Conservation (phyloP, 805 yeast genomes). For the Metschnikowia chrysomelidarum region DNA sequence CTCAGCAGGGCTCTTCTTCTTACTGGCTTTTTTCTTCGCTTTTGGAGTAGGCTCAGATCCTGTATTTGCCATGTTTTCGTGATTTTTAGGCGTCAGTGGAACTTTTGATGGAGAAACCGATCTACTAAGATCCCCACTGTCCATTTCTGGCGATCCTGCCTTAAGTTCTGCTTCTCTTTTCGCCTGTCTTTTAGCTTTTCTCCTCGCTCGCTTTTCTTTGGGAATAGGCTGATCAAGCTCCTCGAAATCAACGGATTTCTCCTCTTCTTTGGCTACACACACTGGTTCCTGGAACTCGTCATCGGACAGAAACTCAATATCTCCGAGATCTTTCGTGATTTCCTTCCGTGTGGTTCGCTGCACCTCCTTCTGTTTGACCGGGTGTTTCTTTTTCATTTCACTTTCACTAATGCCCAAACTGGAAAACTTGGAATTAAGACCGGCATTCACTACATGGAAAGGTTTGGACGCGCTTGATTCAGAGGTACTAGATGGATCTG, state of each 20-base stretch:
- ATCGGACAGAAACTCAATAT: constrained; percentile 27
- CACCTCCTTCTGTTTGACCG: constrained; percentile 3
- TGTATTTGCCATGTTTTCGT: no score
- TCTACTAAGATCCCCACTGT: no score
- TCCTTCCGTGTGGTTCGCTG: constrained; percentile 20
- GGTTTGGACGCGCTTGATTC: no score
- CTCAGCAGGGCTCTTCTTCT: background rate
- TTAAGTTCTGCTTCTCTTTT: background rate
- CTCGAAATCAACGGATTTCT: background rate
- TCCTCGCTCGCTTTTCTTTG: constrained; percentile 4
- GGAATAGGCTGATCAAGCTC: background rate
- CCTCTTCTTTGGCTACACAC: background rate
- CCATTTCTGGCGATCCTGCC: background rate
- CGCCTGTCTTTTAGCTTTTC: constrained; percentile 1
- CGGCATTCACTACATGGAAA: no score
- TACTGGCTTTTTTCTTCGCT: no score
- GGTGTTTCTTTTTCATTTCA: no score
- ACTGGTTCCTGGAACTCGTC: constrained; percentile 17
- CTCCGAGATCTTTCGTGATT: constrained; percentile 29
- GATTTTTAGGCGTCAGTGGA: no score
- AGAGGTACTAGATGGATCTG: background rate
- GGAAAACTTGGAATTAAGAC: no score
- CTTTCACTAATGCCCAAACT: no score
- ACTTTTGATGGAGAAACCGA: no score
- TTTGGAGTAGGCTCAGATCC: no score